Percentiles rank a stretch among this genome's conserved stretches.
Evolutionary conservation across 306 rosid species (phyloP).

Genomic region (Citrullus mucosospermus): DNA sequence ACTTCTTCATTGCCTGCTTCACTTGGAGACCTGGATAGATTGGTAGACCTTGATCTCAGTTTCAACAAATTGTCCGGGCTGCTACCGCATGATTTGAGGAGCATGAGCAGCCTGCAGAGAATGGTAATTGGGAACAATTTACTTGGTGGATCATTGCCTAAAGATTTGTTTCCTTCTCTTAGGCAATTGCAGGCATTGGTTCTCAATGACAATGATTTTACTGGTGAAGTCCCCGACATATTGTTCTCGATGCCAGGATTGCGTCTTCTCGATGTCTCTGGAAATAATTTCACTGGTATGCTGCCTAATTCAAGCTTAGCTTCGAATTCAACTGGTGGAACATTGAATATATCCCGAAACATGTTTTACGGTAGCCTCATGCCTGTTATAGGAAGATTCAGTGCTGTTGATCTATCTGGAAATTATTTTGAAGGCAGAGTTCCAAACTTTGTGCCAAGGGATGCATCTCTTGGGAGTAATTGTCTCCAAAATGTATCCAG

Average conservation of each 20-base stretch:
- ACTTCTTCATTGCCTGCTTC: slow-evolving; percentile 46
- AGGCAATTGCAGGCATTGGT: slow-evolving; percentile 36
- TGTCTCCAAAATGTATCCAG: slow-evolving; percentile 52
- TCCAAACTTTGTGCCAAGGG: slow-evolving; percentile 22
- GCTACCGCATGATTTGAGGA: slow-evolving; percentile 36
- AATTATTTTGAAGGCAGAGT: slow-evolving; percentile 68
- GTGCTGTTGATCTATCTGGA: slow-evolving; percentile 47
- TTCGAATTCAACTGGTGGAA: slow-evolving; percentile 20
- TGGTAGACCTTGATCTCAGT: slow-evolving; percentile 85
- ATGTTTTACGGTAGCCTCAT: slow-evolving; percentile 53
- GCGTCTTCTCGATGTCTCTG: slow-evolving; percentile 52
- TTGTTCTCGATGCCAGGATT: slow-evolving; percentile 43
- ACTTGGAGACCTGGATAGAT: slow-evolving; percentile 43
- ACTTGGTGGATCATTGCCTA: slow-evolving; percentile 43
- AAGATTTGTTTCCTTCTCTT: slow-evolving; percentile 23
- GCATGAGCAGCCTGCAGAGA: slow-evolving; percentile 43
- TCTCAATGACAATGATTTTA: slow-evolving; percentile 47
- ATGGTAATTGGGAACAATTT: slow-evolving; percentile 44
- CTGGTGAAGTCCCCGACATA: slow-evolving; percentile 42
- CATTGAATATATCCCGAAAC: slow-evolving; percentile 53
- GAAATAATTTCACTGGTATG: slow-evolving; percentile 57
- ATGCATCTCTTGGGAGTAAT: slow-evolving; percentile 40
- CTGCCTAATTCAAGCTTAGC: slow-evolving; percentile 45
- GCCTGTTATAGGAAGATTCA: slow-evolving; percentile 37
- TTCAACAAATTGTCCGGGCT: slow-evolving; percentile 40